phyloP scores from a whole-genome alignment of 2,329 filamentous ascomycete species.

The Zymoseptoria brevis region DNA sequence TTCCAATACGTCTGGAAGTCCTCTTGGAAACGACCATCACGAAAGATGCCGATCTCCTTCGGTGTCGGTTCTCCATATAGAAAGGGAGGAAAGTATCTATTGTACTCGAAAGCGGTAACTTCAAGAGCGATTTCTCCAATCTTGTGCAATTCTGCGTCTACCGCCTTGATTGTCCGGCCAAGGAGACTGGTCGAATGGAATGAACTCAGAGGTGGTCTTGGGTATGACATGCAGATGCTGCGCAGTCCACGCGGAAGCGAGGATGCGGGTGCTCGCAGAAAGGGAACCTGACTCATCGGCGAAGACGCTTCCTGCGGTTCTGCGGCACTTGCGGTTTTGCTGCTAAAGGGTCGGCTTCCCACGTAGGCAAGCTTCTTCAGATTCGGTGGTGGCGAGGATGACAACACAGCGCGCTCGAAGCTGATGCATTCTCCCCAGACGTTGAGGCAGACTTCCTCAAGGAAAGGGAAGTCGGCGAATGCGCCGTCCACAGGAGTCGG shows the following conservation, averaged over 20 bases:
- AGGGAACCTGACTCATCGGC: slow-evolving; percentile 8
- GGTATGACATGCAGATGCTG: slow-evolving; percentile 5
- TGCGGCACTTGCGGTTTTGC: background rate
- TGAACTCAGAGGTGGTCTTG: background rate
- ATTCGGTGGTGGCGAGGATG: slow-evolving; percentile 12
- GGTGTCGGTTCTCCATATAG: slow-evolving; percentile 15
- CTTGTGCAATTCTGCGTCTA: slow-evolving; percentile 3
- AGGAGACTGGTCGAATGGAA: background rate
- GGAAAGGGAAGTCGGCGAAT: slow-evolving; percentile 12
- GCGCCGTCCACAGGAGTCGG: slow-evolving; percentile 8
- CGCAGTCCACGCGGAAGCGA: slow-evolving; percentile 3
- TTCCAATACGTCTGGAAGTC: background rate
- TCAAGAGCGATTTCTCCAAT: slow-evolving; percentile 7
- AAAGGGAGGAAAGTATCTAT: slow-evolving; percentile 16
- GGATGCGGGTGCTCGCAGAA: slow-evolving; percentile 15
- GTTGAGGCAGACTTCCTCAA: slow-evolving; percentile 10
- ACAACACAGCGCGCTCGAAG: slow-evolving; percentile 18
- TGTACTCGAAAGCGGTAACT: slow-evolving; percentile 4
- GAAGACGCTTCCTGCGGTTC: background rate
- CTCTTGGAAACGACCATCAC: background rate
- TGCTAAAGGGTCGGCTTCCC: slow-evolving; percentile 5
- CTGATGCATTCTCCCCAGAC: slow-evolving; percentile 9
- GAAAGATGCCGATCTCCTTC: background rate
- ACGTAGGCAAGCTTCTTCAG: slow-evolving; percentile 9
- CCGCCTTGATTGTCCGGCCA: slow-evolving; percentile 2